A percentile compares a stretch with the other conserved stretches of the same genome.
Conservation (phyloP, 1,284 basidiomycete genomes). For the Fistulina hepatica region DNA sequence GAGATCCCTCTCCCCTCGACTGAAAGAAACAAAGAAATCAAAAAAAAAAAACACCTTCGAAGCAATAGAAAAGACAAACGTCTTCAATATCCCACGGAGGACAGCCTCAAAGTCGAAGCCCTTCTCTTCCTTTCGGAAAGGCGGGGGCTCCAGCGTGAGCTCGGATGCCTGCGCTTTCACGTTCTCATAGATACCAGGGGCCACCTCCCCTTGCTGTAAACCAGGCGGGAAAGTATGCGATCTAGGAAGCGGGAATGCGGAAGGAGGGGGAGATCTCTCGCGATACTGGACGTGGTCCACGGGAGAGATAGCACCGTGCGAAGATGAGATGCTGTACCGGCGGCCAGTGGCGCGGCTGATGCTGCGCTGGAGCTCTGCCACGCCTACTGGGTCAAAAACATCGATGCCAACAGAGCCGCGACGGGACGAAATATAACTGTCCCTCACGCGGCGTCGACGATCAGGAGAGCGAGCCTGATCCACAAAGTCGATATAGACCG, state of each 20-base stretch:
- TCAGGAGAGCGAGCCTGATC: too few relatives aligned
- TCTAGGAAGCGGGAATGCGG: too few relatives aligned
- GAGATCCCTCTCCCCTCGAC: conserved; percentile 34
- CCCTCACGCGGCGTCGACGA: too few relatives aligned
- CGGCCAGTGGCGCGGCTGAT: conserved; percentile 14
- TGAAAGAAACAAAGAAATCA: conserved; percentile 13
- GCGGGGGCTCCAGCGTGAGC: conserved; percentile 23
- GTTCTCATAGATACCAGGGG: conserved; percentile 5
- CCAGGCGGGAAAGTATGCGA: too few relatives aligned
- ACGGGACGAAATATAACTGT: too few relatives aligned
- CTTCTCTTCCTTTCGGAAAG: not conserved
- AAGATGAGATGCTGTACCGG: too few relatives aligned
- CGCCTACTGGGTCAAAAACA: conserved; percentile 32
- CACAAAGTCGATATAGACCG: too few relatives aligned
- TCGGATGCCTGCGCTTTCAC: conserved; percentile 17
- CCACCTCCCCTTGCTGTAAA: conserved; percentile 1
- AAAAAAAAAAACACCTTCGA: too few relatives aligned
- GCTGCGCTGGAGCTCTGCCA: conserved; percentile 23
- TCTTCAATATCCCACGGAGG: conserved; percentile 26
- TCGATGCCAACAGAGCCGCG: conserved; percentile 23
- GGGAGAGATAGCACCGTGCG: conserved; percentile 1
- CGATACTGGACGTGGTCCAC: not conserved
- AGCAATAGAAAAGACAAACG: conserved; percentile 21
- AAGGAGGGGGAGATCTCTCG: too few relatives aligned
- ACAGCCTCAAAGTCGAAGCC: conserved; percentile 37